Conservation (phyloP, 2,329 filamentous ascomycete species). For the Arachnopeziza araneosa region DNA sequence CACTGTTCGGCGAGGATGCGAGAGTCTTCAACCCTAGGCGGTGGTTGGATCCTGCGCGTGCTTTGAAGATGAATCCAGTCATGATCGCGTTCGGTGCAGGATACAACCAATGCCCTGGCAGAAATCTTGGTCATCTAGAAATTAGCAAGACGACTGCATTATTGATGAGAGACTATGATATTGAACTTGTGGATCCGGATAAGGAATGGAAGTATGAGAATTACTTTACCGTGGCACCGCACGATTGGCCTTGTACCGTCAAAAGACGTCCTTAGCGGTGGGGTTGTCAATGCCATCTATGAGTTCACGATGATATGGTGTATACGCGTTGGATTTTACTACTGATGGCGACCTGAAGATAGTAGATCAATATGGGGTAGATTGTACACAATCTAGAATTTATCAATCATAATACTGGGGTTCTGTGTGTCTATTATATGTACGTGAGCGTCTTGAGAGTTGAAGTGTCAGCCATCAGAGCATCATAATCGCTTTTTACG, state of each 20-base stretch:
- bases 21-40: slow-evolving; percentile 31
- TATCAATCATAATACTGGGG: no score
- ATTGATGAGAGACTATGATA: slow-evolving; percentile 31
- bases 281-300: neutral
- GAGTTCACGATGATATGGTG: no score
- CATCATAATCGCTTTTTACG: no score
- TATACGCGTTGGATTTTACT: no score
- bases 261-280: neutral
- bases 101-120: slow-evolving; percentile 33
- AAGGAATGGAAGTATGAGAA: slow-evolving; percentile 30
- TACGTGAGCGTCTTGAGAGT: no score
- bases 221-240: slow-evolving; percentile 30
- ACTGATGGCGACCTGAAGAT: no score
- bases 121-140: slow-evolving; percentile 33
- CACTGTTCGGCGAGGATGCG: slow-evolving; percentile 31
- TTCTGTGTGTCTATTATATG: no score
- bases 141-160: slow-evolving; percentile 32
- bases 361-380: no score
- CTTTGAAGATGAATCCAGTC: slow-evolving; percentile 24
- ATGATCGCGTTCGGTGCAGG: slow-evolving; percentile 33
- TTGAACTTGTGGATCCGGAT: slow-evolving; percentile 26
- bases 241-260: slow-evolving; percentile 24
- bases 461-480: no score
- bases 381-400: no score
- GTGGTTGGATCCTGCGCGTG: slow-evolving; percentile 26